A percentile compares a stretch with the other conserved stretches of the same genome.
Evolutionary conservation across 371 early-diverging fungal species (phyloP).

Genomic region (Mucor indicus): DNA sequence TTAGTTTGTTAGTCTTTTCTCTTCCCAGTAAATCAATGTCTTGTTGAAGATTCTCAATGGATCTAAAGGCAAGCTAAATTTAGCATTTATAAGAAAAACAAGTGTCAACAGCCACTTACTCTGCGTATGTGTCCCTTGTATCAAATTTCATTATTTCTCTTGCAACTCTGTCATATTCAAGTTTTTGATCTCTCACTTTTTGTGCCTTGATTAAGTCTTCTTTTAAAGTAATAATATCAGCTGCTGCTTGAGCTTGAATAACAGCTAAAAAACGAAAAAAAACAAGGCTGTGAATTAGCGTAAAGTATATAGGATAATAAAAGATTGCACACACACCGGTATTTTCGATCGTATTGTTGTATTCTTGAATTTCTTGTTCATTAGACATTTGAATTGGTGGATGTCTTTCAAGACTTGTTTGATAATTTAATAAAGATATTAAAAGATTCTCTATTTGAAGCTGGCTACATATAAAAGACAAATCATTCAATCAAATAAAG

Average conservation of each 20-base stretch:
- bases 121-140: conserved; percentile 40
- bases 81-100: neutral
- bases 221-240: conserved; percentile 42
- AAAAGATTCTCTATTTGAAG: conserved; percentile 30
- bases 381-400: conserved; percentile 47
- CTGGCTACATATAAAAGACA: conserved; percentile 35
- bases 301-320: neutral
- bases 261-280: conserved; percentile 8
- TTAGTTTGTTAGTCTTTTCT: conserved; percentile 30
- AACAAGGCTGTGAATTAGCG: neutral
- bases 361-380: conserved; percentile 41
- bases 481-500: too few species aligned
- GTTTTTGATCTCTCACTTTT: conserved; percentile 42
- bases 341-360: conserved; percentile 30
- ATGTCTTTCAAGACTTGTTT: conserved; percentile 35
- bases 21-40: conserved; percentile 37
- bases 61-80: conserved; percentile 11
- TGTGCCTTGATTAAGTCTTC: conserved; percentile 46
- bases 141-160: conserved; percentile 47
- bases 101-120: conserved; percentile 30
- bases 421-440: conserved; percentile 32
- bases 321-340: conserved; percentile 30
- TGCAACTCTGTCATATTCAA: conserved; percentile 59
- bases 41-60: conserved; percentile 25
- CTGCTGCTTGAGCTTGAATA: conserved; percentile 26